Evolutionary conservation across 768 basidiomycete genomes (phyloP), one percentile per base, ranked within the genome.

Genomic region (Pisolithus orientalis): DNA sequence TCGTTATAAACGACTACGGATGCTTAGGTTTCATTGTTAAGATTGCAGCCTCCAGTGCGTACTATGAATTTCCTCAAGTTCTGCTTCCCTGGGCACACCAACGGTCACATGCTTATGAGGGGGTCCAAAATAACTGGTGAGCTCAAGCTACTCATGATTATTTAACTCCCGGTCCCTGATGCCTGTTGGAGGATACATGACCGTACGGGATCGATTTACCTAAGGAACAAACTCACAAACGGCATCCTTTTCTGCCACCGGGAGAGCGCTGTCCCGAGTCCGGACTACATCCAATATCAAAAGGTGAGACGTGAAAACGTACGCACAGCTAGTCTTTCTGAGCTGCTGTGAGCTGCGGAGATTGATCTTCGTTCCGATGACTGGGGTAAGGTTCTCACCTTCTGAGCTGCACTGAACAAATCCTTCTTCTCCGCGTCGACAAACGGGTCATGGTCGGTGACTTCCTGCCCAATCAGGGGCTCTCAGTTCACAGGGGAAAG

Each of bases 81-180:
- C 89, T 16, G 75, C 80, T 60, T 80, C 78, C 53, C 70, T 71
- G 2, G 90, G 86, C 45, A 91, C 75, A 1, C 85, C 85, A 9
- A 87, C 89, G 3, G 87, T 90, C 4, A 89, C 85, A 61, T 94
- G 89, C 63, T 84, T 87, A 67, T 93, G 89, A 44, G 89, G 76
- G 44, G 79, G 85, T 5, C 88, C 88, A 51, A 77, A 88, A 61
- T 90, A 71, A 13, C 80, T 80, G 6, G 77, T 84, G 53, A 91
- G 71, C n/a, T 84, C 80, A 10, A 89, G 76, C 60, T 90, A 85
- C 54, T 84, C 75, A 44, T 83, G 72, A 43, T 89, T 78, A 56
- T 75, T 72, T 55, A 90, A 68, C 53, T 84, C 82, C 70, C 90
- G 87, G 60, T 87, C 80, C 42, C 83, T 80, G 73, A 88, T 82